Conservation (phyloP, 345 rosid species). For the Lepidium sativum region DNA sequence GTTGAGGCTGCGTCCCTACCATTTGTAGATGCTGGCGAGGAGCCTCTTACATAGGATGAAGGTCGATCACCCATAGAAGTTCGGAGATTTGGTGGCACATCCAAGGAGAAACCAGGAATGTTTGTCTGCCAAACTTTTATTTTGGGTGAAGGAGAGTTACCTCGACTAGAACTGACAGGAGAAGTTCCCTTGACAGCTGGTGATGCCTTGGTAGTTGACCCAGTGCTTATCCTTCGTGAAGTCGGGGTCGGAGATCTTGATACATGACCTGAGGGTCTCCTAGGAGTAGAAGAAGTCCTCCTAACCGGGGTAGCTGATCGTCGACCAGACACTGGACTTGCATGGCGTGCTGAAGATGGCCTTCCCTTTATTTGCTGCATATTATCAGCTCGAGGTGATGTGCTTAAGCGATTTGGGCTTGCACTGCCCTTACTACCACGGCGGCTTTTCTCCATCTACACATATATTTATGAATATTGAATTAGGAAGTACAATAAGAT, state of each 20-base stretch:
- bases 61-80: slow-evolving; percentile 95
- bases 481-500: slow-evolving; percentile 4
- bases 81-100: slow-evolving; percentile 96
- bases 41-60: slow-evolving; percentile 86
- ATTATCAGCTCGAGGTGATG: slow-evolving; percentile 72
- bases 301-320: slow-evolving; percentile 56
- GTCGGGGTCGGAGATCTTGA: slow-evolving; percentile 77
- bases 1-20: slow-evolving; percentile 51
- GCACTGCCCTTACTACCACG: slow-evolving; percentile 92
- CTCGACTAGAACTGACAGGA: slow-evolving; percentile 58
- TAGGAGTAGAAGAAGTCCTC: slow-evolving; percentile 61
- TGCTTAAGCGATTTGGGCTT: slow-evolving; percentile 91
- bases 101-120: slow-evolving; percentile 90
- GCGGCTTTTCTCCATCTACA: slow-evolving; percentile 90
- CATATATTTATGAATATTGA: not conserved
- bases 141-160: slow-evolving; percentile 90
- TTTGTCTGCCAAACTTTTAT: slow-evolving; percentile 86
- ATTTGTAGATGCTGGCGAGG: slow-evolving; percentile 93
- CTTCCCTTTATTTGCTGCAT: slow-evolving; percentile 71
- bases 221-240: slow-evolving; percentile 63
- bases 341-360: slow-evolving; percentile 65
- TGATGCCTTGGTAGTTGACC: slow-evolving; percentile 32
- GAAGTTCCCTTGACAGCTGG: slow-evolving; percentile 70
- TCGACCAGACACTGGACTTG: slow-evolving; percentile 54
- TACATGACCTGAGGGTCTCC: slow-evolving; percentile 47